phyloP scores from a whole-genome alignment of 768 basidiomycete genomes.

The Neoboletus brunneissimus region DNA sequence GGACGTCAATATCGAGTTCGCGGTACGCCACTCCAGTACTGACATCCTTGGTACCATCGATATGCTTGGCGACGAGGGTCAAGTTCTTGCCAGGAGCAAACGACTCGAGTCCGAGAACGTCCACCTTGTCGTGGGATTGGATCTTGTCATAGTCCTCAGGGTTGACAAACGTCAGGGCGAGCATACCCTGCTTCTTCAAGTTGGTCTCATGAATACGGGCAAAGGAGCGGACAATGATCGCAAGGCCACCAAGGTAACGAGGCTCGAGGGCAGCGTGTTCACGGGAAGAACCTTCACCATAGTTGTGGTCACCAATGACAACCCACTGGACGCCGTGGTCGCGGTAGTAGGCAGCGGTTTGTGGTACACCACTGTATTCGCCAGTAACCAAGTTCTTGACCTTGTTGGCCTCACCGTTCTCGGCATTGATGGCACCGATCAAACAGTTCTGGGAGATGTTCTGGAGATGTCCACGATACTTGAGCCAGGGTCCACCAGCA shows the following conservation, averaged over 20 bases:
- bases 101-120: constrained; percentile 82
- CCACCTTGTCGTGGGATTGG: constrained; percentile 81
- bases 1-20: constrained; percentile 10
- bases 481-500: constrained; percentile 98
- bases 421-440: constrained; percentile 94
- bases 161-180: constrained; percentile 90
- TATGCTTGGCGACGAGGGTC: constrained; percentile 77
- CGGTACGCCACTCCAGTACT: constrained; percentile 15
- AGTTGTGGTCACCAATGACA: constrained; percentile 93
- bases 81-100: constrained; percentile 94
- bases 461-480: constrained; percentile 97
- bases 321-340: constrained; percentile 93
- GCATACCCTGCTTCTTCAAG: constrained; percentile 99
- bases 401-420: constrained; percentile 96
- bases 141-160: constrained; percentile 94
- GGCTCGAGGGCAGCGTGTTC: constrained; percentile 98
- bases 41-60: constrained; percentile 71
- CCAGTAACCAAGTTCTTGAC: constrained; percentile 89
- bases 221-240: constrained; percentile 94
- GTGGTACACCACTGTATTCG: constrained; percentile 80
- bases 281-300: constrained; percentile 97
- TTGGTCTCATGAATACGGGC: constrained; percentile 98
- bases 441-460: constrained; percentile 99
- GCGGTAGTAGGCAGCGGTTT: constrained; percentile 85
- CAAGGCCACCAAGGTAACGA: constrained; percentile 90